Evolutionary conservation across 495 filamentous ascomycete species (phyloP).

Genomic region (Poronia punctata): DNA sequence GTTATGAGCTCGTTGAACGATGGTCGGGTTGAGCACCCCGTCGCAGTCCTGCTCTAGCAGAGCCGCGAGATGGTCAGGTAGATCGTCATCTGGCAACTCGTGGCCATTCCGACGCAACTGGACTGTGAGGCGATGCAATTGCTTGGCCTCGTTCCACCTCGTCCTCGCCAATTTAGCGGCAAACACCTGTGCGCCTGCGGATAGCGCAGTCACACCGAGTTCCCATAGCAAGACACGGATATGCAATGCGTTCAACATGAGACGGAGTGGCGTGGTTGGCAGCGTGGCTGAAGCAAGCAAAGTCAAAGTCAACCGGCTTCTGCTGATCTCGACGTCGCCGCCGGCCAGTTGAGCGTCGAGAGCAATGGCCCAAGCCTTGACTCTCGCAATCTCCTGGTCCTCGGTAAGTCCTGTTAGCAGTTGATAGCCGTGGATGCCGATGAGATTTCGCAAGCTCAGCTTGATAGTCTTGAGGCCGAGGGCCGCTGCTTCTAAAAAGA

Average conservation of each 20-base stretch:
- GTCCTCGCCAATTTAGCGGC: constrained; percentile 61
- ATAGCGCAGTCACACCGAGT: constrained; percentile 56
- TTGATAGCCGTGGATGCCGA: constrained; percentile 71
- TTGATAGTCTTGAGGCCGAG: constrained; percentile 73
- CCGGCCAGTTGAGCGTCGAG: constrained; percentile 93
- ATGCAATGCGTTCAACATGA: constrained; percentile 91
- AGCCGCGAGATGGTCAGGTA: constrained; percentile 68
- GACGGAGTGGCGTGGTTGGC: constrained; percentile 70
- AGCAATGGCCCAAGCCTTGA: constrained; percentile 92
- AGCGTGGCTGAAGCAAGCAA: constrained; percentile 84
- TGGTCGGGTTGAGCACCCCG: constrained; percentile 65
- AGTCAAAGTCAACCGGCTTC: constrained; percentile 77
- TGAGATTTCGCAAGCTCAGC: constrained; percentile 67
- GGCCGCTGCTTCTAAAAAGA: constrained; percentile 77
- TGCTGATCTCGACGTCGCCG: constrained; percentile 84
- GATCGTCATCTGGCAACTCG: constrained; percentile 47
- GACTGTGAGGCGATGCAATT: constrained; percentile 53
- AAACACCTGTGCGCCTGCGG: constrained; percentile 54
- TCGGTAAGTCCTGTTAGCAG: constrained; percentile 70
- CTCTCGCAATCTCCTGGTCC: constrained; percentile 77
- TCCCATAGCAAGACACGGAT: constrained; percentile 83
- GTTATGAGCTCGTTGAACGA: constrained; percentile 84
- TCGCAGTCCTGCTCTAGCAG: constrained; percentile 72
- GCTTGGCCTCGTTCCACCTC: constrained; percentile 75
- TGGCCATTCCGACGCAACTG: constrained; percentile 37